A percentile compares a stretch with the other conserved stretches of the same genome.
These are phyloP conservation scores for Pseudogymnoascus sp. DNA, from an alignment of 2,329 filamentous ascomycete species.

Conservation along the genomic window DNA sequence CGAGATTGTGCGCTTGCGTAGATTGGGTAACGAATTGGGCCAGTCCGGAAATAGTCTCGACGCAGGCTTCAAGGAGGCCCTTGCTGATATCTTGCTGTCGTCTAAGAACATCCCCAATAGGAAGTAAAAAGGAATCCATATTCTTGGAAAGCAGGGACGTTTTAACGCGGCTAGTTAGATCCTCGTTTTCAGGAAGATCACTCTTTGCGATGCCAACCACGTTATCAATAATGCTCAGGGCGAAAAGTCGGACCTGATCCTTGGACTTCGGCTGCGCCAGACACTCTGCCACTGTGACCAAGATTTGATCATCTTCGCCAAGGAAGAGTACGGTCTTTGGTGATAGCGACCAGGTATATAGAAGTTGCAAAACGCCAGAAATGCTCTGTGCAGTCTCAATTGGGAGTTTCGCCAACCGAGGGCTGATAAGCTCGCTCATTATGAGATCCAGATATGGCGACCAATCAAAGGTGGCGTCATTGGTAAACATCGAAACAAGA, in stretches of 20 bases:
- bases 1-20: slow-evolving; percentile 65
- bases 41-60: slow-evolving; percentile 70
- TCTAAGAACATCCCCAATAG: slow-evolving; percentile 61
- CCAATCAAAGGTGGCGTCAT: slow-evolving; percentile 66
- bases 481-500: slow-evolving; percentile 68
- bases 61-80: slow-evolving; percentile 68
- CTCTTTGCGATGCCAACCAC: slow-evolving; percentile 54
- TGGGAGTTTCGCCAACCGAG: slow-evolving; percentile 69
- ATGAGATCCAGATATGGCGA: slow-evolving; percentile 61
- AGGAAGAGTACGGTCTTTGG: slow-evolving; percentile 63
- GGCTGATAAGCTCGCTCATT: slow-evolving; percentile 66
- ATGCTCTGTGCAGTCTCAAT: slow-evolving; percentile 83
- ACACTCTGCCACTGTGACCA: slow-evolving; percentile 65
- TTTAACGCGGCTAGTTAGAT: slow-evolving; percentile 39
- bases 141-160: slow-evolving; percentile 49
- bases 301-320: slow-evolving; percentile 47
- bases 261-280: slow-evolving; percentile 67
- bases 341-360: slow-evolving; percentile 71
- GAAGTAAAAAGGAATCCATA: slow-evolving; percentile 53
- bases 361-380: slow-evolving; percentile 71
- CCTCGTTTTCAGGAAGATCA: slow-evolving; percentile 43
- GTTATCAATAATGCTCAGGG: slow-evolving; percentile 66
- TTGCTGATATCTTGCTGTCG: slow-evolving; percentile 51
- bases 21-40: slow-evolving; percentile 61
- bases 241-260: slow-evolving; percentile 77